Conservation (phyloP, 1,284 basidiomycete species). For the Athelia sp. region DNA sequence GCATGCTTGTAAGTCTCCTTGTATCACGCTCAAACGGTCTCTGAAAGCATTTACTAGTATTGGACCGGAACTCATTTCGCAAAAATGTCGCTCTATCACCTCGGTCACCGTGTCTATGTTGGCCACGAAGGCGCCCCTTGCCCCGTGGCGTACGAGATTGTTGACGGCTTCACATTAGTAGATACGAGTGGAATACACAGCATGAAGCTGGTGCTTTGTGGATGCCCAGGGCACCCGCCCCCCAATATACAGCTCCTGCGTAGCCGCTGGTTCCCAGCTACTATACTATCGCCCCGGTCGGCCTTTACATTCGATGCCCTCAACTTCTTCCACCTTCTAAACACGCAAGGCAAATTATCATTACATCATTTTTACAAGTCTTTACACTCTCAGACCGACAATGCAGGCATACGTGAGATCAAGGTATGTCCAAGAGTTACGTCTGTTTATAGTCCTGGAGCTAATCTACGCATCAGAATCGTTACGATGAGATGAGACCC, state of each 20-base stretch:
- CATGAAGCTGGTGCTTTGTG: conserved; percentile 13
- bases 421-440: conserved; percentile 3
- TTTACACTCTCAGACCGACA: conserved; percentile 9
- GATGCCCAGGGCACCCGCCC: conserved; percentile 6
- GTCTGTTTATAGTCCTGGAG: background rate
- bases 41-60: background rate
- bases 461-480: background rate
- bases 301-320: conserved; percentile 13
- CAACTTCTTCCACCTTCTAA: conserved; percentile 12
- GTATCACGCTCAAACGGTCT: background rate
- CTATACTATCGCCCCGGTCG: conserved; percentile 11
- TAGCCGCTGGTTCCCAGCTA: conserved; percentile 14
- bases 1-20: background rate
- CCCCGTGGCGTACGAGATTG: background rate
- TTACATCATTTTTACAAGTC: conserved; percentile 11
- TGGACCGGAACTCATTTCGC: background rate
- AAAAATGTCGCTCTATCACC: background rate
- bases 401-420: background rate
- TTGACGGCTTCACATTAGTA: background rate
- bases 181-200: background rate
- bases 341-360: conserved; percentile 9
- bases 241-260: conserved; percentile 12
- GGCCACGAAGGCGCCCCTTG: background rate
- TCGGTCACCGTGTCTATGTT: background rate
- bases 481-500: background rate